Base-by-base conservation (phyloP, 2,329 filamentous ascomycete species). In the Phaeosphaeria sp. region DNA sequence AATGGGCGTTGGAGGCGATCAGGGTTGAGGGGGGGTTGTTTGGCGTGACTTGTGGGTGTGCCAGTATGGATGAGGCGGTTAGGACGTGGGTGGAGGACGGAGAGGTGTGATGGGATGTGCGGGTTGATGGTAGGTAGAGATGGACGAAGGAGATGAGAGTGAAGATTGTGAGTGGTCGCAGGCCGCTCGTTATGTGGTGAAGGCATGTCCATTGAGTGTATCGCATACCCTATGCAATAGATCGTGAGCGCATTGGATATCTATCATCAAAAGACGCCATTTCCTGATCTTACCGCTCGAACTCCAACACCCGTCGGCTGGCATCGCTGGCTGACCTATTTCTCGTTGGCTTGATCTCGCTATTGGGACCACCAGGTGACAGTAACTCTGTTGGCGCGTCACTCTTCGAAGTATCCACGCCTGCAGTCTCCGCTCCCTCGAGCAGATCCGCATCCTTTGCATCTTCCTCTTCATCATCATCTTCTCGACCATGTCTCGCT, bases 381-480 rank as follows among this genome's bases (percentile, higher is more conserved):
- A 68, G 49, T 1, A 70, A 48, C 13, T 64, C 60, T 18, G 57
- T 60, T 2, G 57, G 55, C 5, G 59, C 59, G 46, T 64, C 62
- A 6, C 63, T 67, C 49, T 74, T 68, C 46, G 66, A 54, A 52
- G 70, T 49, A 57, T 74, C 71, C 36, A 81, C 78, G 40, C 75
- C 81, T 54, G 77, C 79, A 24, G 81, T 81, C 57, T 84, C 82
- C 3, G 81, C 81, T 1, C 80, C 81, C 50, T 82, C 80, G 1
- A 84, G 71, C n/a, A 84, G 60, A 70, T 84, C 82, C 11, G 75
- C 56, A 56, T 80, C 78, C 51, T 74, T 74, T 1, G 72, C 74
- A 40, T 71, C 86, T 1, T 89, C 87, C 0, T 91, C 89, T 1
- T 92, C 90, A 0, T 88, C 86, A 0, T 86, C 85, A 1, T 80